Evolutionary conservation across 257 asterid genomes (phyloP).

Genomic region (Jaltomata sinuosa): DNA sequence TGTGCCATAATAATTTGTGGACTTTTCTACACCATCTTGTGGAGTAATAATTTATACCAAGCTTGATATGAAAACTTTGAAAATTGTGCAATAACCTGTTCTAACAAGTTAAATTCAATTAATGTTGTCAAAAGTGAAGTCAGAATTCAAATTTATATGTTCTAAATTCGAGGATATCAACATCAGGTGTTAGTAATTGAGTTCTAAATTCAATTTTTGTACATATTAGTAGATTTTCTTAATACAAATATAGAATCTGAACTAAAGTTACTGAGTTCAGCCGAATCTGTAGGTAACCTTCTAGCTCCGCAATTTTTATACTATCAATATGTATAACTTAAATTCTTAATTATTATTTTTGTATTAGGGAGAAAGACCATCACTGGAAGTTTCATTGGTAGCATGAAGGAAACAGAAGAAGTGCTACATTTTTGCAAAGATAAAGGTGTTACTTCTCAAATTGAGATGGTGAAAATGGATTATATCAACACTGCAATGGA

Average conservation of each 20-base stretch:
- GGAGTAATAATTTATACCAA: no score
- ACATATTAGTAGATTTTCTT: not conserved
- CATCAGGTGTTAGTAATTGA: not conserved
- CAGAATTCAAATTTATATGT: not conserved
- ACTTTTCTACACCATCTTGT: not conserved
- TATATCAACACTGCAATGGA: conserved; percentile 74
- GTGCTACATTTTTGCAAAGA: conserved; percentile 93
- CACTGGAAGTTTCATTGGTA: conserved; percentile 85
- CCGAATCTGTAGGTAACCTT: rapidly evolving
- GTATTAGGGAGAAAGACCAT: conserved; percentile 73
- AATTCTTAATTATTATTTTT: not conserved
- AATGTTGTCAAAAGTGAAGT: not conserved
- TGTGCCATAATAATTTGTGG: not conserved
- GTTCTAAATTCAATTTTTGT: no score
- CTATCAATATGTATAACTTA: not conserved
- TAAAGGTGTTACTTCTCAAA: conserved; percentile 47
- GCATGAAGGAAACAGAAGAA: conserved; percentile 83
- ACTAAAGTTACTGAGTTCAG: not conserved
- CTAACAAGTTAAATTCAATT: not conserved
- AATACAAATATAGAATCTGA: not conserved
- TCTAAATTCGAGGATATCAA: no score
- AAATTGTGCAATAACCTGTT: not conserved
- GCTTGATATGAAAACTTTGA: not conserved
- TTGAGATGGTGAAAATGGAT: conserved; percentile 85
- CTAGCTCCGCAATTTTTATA: not conserved